These are phyloP conservation scores for Aspergillus viridinutans DNA, from an alignment of 2,329 filamentous ascomycete genomes.

Conservation along the genomic window DNA sequence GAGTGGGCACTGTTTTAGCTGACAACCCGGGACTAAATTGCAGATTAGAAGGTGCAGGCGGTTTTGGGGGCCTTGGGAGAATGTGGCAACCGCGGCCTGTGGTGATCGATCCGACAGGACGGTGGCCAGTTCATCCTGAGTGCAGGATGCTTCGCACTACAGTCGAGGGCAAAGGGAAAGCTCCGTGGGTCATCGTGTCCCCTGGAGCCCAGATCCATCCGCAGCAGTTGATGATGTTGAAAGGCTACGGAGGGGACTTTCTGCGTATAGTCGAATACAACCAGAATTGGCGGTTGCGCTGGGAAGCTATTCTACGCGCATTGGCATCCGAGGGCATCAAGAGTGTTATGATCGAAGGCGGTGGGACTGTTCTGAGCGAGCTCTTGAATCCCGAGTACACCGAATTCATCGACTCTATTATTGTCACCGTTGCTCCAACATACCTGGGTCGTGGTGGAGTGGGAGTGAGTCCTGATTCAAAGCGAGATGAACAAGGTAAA, in stretches of 20 bases:
- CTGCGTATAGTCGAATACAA: conserved; percentile 38
- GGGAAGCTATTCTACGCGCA: conserved; percentile 59
- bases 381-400: conserved; percentile 62
- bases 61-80: conserved; percentile 51
- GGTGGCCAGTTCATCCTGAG: conserved; percentile 61
- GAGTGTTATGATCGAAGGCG: conserved; percentile 91
- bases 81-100: conserved; percentile 72
- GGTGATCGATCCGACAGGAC: conserved; percentile 71
- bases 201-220: conserved; percentile 43
- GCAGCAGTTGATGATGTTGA: conserved; percentile 43
- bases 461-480: conserved; percentile 65
- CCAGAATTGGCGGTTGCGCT: conserved; percentile 51
- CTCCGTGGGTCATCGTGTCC: conserved; percentile 67
- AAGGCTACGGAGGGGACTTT: conserved; percentile 45
- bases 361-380: conserved; percentile 75
- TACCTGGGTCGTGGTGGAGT: conserved; percentile 86
- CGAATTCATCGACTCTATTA: conserved; percentile 67
- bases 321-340: conserved; percentile 58
- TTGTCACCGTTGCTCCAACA: conserved; percentile 83
- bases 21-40: conserved; percentile 87
- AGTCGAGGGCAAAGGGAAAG: conserved; percentile 61
- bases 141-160: conserved; percentile 66
- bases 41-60: conserved; percentile 60
- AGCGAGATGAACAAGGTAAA: conserved; percentile 46
- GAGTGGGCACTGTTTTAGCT: conserved; percentile 75